Base-by-base conservation (phyloP, 2,329 filamentous ascomycete species). In the Stagonosporopsis cucurbitacearum region DNA sequence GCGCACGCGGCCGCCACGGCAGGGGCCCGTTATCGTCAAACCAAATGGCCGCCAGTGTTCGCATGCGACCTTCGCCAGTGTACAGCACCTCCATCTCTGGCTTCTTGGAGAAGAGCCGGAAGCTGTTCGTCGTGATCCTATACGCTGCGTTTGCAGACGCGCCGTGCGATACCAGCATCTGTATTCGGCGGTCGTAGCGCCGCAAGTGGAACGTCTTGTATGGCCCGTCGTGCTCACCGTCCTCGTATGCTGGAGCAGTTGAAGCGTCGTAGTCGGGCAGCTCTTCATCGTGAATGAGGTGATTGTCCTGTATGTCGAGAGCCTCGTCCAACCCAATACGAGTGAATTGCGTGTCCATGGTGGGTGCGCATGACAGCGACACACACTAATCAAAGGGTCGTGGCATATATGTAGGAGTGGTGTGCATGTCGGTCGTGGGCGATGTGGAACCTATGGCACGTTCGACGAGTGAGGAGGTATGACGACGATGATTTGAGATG, bases 1-100 rank as follows among this genome's bases (percentile, higher is more conserved):
- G 64, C 12, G 72, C 72, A 11, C 71, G 66, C 28, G 71, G 71
- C 23, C 71, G 62, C 72, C 72, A 74, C 0, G 72, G 72, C 9
- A 72, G 39, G 1, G 70, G 68, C 1, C 71, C 70, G 35, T 70
- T 46, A 19, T 66, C 63, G 45, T 69, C 64, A 33, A 72, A 74
- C 8, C 55, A 58, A 15, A 73, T 68, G 0, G 57, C 56, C 6
- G 67, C 67, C n/a, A 72, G 57, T 17, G 57, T 63, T 13, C 66
- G 59, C 54, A 69, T 64, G 6, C 48, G 50, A 25, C 52, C 50
- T n/a, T 59, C 64, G 28, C 46, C 55, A 5, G 64, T 65, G 26
- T 68, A 64, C 9, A 68, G 52, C 26, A 74, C 50, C 36, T 73
- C 65, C 58, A 72, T 67, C 39, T 73, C 69, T 2, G 71, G 62